These are phyloP conservation scores for Coniferiporia sulphurascens DNA, from an alignment of 1,284 basidiomycete genomes.

Conservation along the genomic window DNA sequence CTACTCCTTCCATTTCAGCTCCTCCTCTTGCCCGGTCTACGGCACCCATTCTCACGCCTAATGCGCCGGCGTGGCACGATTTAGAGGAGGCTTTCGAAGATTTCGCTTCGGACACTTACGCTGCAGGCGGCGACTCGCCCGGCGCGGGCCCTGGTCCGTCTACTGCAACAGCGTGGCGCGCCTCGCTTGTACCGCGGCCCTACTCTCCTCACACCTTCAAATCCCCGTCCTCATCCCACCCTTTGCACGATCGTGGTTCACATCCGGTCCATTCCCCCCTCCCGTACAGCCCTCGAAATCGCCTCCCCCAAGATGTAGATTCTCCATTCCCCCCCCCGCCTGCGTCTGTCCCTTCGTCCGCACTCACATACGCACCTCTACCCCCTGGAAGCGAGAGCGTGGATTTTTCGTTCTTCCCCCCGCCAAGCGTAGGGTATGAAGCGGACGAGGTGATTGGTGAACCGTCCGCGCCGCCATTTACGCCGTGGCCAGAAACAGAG, in stretches of 20 bases:
- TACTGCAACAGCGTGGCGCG: not conserved
- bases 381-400: not conserved
- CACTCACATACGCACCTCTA: conserved; percentile 7
- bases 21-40: not conserved
- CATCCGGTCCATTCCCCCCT: not conserved
- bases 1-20: not conserved
- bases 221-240: not conserved
- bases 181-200: not conserved
- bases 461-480: conserved; percentile 40
- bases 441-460: not conserved
- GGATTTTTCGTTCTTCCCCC: not conserved
- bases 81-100: conserved; percentile 1
- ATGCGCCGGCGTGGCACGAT: not conserved
- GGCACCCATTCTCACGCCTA: not conserved
- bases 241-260: not conserved
- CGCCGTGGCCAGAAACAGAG: conserved; percentile 32
- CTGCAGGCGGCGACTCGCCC: conserved; percentile 6
- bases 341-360: conserved; percentile 1
- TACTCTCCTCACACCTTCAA: not conserved
- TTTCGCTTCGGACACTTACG: not conserved
- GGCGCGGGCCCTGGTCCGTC: conserved; percentile 15
- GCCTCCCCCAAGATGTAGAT: not conserved
- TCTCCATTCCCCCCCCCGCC: conserved; percentile 9
- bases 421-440: not conserved
- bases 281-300: not conserved